Evolutionary conservation across 2,329 filamentous ascomycete species (phyloP).

Genomic region (Epichloe sibirici): DNA sequence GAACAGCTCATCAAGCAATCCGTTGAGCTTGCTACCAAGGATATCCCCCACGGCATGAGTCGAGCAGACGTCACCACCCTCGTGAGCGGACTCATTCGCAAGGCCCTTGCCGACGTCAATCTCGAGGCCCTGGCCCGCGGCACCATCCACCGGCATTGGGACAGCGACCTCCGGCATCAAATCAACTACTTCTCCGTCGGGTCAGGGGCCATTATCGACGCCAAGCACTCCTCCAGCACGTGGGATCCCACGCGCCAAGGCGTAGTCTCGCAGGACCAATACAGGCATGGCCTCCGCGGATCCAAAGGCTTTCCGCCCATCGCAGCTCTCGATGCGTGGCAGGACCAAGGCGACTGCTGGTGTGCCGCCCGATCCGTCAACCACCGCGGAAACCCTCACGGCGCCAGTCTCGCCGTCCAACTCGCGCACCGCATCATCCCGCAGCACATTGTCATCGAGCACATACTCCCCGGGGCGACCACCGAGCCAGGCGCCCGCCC

Average conservation of each 20-base stretch:
- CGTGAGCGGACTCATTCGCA: constrained; percentile 28
- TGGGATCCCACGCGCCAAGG: constrained; percentile 25
- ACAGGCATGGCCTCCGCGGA: constrained; percentile 11
- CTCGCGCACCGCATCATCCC: constrained; percentile 48
- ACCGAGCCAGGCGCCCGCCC: constrained; percentile 52
- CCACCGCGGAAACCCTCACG: constrained; percentile 31
- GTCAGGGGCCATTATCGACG: constrained; percentile 54
- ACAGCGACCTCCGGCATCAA: constrained; percentile 33
- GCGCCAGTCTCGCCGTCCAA: constrained; percentile 53
- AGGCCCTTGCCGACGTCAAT: constrained; percentile 31
- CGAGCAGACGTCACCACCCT: constrained; percentile 28
- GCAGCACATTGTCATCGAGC: constrained; percentile 59
- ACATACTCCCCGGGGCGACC: constrained; percentile 51
- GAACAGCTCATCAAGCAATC: constrained; percentile 20
- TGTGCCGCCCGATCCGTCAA: constrained; percentile 46
- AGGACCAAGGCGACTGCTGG: constrained; percentile 79
- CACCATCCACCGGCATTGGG: constrained; percentile 32
- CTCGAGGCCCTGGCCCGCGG: constrained; percentile 35
- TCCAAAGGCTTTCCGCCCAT: constrained; percentile 22
- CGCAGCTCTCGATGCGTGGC: constrained; percentile 56
- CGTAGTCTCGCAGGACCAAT: constrained; percentile 5
- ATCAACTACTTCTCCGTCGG: constrained; percentile 64
- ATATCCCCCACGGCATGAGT: constrained; percentile 21
- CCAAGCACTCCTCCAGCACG: constrained; percentile 44
- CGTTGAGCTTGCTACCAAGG: constrained; percentile 15